Evolutionary conservation across 2,329 filamentous ascomycete species (phyloP).

Genomic region (Pseudocercospora musae): DNA sequence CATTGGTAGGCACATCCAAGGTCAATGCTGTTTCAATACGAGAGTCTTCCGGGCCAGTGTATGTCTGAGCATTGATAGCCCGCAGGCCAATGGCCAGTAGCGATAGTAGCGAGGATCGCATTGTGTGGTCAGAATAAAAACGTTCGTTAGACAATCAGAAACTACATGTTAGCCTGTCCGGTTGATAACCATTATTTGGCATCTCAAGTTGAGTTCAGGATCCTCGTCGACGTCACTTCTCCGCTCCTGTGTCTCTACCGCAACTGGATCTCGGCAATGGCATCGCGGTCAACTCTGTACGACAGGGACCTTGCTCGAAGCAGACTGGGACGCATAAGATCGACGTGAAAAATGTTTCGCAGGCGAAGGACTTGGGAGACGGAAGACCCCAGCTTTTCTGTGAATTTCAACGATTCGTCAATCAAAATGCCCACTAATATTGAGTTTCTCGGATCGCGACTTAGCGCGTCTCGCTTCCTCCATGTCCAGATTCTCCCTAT

Average conservation of each 20-base stretch:
- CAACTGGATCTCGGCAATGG: neutral
- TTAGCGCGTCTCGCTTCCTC: neutral
- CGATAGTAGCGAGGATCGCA: neutral
- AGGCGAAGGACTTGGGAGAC: too few relatives aligned
- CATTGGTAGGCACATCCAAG: constrained; percentile 25
- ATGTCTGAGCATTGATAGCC: neutral
- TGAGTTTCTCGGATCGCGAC: too few relatives aligned
- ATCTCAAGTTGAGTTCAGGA: neutral
- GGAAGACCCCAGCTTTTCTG: too few relatives aligned
- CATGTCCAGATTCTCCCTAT: too few relatives aligned
- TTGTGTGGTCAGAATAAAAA: neutral
- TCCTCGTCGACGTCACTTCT: constrained; percentile 6
- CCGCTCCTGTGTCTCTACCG: neutral
- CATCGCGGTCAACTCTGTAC: neutral
- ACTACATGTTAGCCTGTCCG: neutral
- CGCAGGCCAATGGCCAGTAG: neutral
- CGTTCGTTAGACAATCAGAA: neutral
- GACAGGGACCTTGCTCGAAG: too few relatives aligned
- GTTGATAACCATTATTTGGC: neutral
- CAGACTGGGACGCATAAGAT: too few relatives aligned
- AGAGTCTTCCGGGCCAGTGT: constrained; percentile 16
- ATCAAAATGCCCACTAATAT: too few relatives aligned
- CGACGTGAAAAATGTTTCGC: too few relatives aligned
- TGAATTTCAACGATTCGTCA: too few relatives aligned
- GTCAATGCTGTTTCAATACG: constrained; percentile 22